Evolutionary conservation across 345 rosid species (phyloP).

Genomic region (Eutrema japonicum): DNA sequence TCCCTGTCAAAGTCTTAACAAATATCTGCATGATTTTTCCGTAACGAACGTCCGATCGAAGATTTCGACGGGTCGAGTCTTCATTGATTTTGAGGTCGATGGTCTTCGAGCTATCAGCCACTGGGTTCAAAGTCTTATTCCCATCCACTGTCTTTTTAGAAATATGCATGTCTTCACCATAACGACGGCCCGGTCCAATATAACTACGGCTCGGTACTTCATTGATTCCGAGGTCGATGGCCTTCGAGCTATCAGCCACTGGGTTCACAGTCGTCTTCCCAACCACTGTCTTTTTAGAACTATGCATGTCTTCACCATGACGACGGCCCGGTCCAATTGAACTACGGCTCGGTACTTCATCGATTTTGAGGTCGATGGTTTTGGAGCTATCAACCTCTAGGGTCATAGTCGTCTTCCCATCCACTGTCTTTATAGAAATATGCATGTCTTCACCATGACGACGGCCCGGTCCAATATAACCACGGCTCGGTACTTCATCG

Average conservation of each 20-base stretch:
- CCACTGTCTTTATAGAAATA: not conserved
- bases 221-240: too few relatives aligned
- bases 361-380: not conserved
- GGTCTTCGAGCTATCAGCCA: too few relatives aligned
- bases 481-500: not conserved
- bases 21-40: not conserved
- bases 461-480: not conserved
- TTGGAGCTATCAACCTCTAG: constrained; percentile 1
- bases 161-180: too few relatives aligned
- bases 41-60: not conserved
- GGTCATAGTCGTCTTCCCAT: constrained; percentile 8
- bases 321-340: not conserved
- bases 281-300: not conserved
- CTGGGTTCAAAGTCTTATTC: too few relatives aligned
- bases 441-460: constrained; percentile 1
- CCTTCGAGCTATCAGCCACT: constrained; percentile 3
- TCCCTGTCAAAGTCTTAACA: not conserved
- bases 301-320: constrained; percentile 1
- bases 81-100: not conserved
- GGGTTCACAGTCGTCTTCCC: not conserved
- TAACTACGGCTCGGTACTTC: too few relatives aligned
- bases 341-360: not conserved
- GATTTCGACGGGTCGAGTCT: not conserved
- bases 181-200: too few relatives aligned
- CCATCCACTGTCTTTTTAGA: too few relatives aligned